Evolutionary conservation across 306 rosid genomes (phyloP).

Genomic region (Luffa acutangula): DNA sequence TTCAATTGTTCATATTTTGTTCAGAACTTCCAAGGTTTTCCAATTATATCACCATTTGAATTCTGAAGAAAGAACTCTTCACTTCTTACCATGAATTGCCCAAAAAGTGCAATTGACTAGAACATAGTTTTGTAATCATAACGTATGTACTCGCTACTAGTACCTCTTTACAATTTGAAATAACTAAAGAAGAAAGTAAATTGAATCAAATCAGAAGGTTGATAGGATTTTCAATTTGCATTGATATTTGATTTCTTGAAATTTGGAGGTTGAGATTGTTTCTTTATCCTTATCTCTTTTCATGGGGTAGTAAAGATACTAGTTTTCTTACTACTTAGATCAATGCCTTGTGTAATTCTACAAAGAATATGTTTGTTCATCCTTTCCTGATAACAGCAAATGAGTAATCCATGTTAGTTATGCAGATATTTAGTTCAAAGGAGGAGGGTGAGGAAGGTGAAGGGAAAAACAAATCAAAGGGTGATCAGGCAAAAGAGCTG

Average conservation of each 20-base stretch:
- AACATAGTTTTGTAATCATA: not conserved
- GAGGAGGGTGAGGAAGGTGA: constrained; percentile 37
- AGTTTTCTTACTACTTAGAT: not conserved
- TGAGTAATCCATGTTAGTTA: not conserved
- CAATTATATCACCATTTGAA: not conserved
- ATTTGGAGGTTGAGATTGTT: not conserved
- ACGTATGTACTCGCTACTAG: not conserved
- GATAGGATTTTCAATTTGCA: not conserved
- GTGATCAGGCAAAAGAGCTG: constrained; percentile 79
- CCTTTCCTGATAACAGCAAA: not conserved
- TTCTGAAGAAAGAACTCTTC: not conserved
- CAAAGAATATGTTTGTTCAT: not conserved
- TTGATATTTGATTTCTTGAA: not conserved
- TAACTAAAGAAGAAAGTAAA: not conserved
- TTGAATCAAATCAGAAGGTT: no score
- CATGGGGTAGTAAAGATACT: not conserved
- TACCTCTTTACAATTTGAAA: not conserved
- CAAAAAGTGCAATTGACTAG: not conserved
- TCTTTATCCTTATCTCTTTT: not conserved
- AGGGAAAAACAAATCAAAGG: constrained; percentile 53
- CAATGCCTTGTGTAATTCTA: not conserved
- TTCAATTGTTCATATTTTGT: not conserved
- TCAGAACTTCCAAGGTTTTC: not conserved
- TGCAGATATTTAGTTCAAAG: constrained; percentile 82
- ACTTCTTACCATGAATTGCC: not conserved